Evolutionary conservation across 2,329 filamentous ascomycete species (phyloP).

Genomic region (Colletotrichum aenigma): DNA sequence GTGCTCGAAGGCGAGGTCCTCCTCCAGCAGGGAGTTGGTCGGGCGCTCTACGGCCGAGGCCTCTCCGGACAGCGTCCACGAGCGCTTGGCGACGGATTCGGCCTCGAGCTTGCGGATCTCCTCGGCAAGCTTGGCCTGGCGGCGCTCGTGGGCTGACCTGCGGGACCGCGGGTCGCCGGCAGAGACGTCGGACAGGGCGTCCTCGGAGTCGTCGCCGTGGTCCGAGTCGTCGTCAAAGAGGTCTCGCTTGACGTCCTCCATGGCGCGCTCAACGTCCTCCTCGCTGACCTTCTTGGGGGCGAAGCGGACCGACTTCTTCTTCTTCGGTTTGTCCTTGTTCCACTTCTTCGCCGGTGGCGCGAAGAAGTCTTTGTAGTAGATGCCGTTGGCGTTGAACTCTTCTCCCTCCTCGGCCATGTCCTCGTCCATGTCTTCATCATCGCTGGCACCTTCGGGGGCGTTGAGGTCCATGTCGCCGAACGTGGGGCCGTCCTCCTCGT

Average conservation of each 20-base stretch:
- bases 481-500: constrained; percentile 79
- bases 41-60: constrained; percentile 82
- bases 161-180: constrained; percentile 74
- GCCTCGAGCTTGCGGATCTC: constrained; percentile 93
- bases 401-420: constrained; percentile 57
- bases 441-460: constrained; percentile 71
- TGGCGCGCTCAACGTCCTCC: constrained; percentile 78
- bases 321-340: constrained; percentile 46
- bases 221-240: constrained; percentile 83
- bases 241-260: constrained; percentile 86
- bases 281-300: constrained; percentile 55
- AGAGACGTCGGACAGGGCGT: constrained; percentile 68
- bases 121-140: constrained; percentile 83
- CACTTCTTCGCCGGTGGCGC: constrained; percentile 80
- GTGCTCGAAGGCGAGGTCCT: constrained; percentile 95
- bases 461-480: constrained; percentile 82
- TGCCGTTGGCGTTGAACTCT: constrained; percentile 77
- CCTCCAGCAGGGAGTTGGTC: constrained; percentile 88
- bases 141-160: constrained; percentile 83
- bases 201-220: constrained; percentile 63
- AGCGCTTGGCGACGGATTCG: constrained; percentile 84
- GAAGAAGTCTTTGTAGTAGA: constrained; percentile 94
- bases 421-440: constrained; percentile 63
- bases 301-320: constrained; percentile 43
- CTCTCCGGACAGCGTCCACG: constrained; percentile 91